Conservation (phyloP, 2,329 filamentous ascomycete genomes). For the Epichloe aotearoae region DNA sequence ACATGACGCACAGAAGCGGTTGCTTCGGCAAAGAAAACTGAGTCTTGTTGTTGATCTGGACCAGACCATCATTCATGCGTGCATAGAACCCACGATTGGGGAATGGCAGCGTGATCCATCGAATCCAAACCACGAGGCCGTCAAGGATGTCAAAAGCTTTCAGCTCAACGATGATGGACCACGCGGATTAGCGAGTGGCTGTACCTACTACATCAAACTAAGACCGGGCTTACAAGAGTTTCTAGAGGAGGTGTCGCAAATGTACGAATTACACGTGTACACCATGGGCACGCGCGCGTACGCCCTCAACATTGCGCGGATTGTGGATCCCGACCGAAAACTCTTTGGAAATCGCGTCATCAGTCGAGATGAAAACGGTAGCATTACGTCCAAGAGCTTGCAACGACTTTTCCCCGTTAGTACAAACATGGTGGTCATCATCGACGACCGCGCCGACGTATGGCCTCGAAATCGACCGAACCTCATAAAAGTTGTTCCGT, state of each 20-base stretch:
- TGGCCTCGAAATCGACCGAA: conserved; percentile 87
- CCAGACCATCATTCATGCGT: conserved; percentile 96
- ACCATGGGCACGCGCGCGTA: conserved; percentile 99
- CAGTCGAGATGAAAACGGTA: conserved; percentile 93
- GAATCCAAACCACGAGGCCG: conserved; percentile 82
- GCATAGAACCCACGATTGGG: conserved; percentile 87
- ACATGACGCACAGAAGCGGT: conserved; percentile 70
- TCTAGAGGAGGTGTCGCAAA: conserved; percentile 58
- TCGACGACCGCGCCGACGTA: conserved; percentile 91
- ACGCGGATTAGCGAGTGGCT: conserved; percentile 53
- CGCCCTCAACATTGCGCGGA: conserved; percentile 77
- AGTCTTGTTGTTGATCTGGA: conserved; percentile 94
- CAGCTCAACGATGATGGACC: conserved; percentile 79
- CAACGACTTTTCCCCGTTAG: conserved; percentile 89
- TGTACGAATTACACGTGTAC: conserved; percentile 96
- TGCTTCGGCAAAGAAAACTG: conserved; percentile 70
- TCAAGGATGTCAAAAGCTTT: conserved; percentile 80
- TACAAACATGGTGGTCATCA: conserved; percentile 98
- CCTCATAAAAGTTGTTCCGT: conserved; percentile 85
- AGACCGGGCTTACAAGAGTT: conserved; percentile 77
- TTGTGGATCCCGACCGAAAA: conserved; percentile 80
- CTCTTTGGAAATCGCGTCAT: conserved; percentile 92
- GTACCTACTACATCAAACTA: conserved; percentile 97
- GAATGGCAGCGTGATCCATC: conserved; percentile 85
- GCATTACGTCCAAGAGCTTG: conserved; percentile 77